These are phyloP conservation scores for Pyrenochaeta sp. DNA, from an alignment of 2,329 filamentous ascomycete species.

Conservation along the genomic window DNA sequence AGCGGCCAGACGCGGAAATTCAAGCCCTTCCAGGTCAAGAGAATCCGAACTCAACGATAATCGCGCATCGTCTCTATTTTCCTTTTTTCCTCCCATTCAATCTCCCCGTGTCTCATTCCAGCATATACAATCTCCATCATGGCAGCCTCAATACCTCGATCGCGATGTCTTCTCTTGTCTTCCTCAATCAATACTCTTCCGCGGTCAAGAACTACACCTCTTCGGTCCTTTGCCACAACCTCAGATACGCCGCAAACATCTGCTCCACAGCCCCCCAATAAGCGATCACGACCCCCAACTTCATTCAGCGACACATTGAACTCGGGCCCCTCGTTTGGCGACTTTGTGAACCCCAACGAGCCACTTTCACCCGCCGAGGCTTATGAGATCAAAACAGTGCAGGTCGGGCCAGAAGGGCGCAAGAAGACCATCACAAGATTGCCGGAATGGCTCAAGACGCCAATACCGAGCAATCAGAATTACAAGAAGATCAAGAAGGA, in stretches of 20 bases:
- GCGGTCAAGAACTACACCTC: constrained; percentile 22
- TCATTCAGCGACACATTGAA: constrained; percentile 71
- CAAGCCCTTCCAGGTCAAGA: constrained; percentile 10
- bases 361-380: constrained; percentile 60
- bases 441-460: constrained; percentile 95
- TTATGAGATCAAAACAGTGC: constrained; percentile 68
- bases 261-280: constrained; percentile 29
- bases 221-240: constrained; percentile 45
- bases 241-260: constrained; percentile 34
- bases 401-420: constrained; percentile 68
- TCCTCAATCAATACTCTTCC: constrained; percentile 27
- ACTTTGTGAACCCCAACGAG: constrained; percentile 64
- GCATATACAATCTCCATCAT: constrained; percentile 21
- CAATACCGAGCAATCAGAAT: constrained; percentile 84
- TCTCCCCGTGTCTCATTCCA: constrained; percentile 2
- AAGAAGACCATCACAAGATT: constrained; percentile 76
- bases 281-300: constrained; percentile 56
- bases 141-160: constrained; percentile 43
- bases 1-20: constrained; percentile 38
- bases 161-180: constrained; percentile 40
- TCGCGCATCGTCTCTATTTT: neutral
- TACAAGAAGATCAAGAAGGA: constrained; percentile 97
- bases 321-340: constrained; percentile 69
- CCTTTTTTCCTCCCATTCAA: neutral
- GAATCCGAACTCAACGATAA: neutral